phyloP scores from a whole-genome alignment of 2,329 filamentous ascomycete species.

The Botrytis fabae region DNA sequence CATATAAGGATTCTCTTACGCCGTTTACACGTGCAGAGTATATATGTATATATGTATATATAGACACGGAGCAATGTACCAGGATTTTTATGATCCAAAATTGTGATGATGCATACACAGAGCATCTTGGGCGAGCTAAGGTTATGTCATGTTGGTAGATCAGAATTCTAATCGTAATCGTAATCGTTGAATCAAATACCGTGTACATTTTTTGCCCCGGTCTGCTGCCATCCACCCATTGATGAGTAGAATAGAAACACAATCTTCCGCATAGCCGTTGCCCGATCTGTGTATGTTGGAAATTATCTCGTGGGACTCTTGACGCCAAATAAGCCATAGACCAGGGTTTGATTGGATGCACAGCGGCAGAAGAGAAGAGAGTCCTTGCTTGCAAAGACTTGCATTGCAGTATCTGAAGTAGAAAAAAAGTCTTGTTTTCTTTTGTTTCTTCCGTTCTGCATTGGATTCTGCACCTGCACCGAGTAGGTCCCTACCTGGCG shows the following conservation, averaged over 20 bases:
- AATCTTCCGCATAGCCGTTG: slow-evolving; percentile 3
- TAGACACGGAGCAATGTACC: background rate
- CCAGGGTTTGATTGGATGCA: background rate
- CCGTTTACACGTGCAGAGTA: background rate
- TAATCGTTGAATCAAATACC: too few relatives aligned
- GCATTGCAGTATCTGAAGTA: background rate
- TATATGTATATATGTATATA: background rate
- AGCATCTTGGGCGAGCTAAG: background rate
- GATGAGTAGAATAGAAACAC: background rate
- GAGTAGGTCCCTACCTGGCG: background rate
- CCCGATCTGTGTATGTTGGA: background rate
- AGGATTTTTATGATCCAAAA: background rate
- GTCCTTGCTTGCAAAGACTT: background rate
- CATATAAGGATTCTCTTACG: background rate
- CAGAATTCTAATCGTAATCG: background rate
- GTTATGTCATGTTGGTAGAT: background rate
- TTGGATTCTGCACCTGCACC: slow-evolving; percentile 10
- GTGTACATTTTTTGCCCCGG: background rate
- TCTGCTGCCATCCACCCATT: background rate
- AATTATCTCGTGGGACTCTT: slow-evolving; percentile 11
- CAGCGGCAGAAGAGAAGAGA: background rate
- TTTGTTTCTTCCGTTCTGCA: background rate
- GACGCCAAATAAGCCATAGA: slow-evolving; percentile 10
- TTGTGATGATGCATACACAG: too few relatives aligned
- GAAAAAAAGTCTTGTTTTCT: slow-evolving; percentile 11